A percentile compares a stretch with the other conserved stretches of the same genome.
Evolutionary conservation across 257 asterid genomes (phyloP).

Genomic region (Nicotiana paniculata): DNA sequence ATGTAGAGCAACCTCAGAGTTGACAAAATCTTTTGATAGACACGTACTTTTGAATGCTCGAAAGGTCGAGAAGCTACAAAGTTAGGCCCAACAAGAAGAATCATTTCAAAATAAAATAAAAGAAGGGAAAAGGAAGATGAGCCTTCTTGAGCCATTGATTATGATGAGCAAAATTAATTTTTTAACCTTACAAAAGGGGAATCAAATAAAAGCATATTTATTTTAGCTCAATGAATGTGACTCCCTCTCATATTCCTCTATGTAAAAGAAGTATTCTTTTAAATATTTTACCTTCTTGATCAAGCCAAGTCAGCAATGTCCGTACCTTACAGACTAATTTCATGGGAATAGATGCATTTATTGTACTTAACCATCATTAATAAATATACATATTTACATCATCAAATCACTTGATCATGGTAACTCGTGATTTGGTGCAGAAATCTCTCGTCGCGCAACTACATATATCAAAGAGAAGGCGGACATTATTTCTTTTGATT

Average conservation of each 20-base stretch:
- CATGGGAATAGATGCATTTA: too few species aligned
- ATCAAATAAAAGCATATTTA: not conserved
- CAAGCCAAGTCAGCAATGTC: too few species aligned
- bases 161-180: slow-evolving; percentile 8
- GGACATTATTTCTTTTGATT: too few species aligned
- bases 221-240: not conserved
- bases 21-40: not conserved
- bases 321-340: too few species aligned
- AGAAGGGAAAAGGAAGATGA: slow-evolving; percentile 2
- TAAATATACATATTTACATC: too few species aligned
- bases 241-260: not conserved
- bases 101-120: slow-evolving; percentile 1
- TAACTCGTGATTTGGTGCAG: too few species aligned
- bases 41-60: not conserved
- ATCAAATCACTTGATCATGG: too few species aligned
- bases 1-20: not conserved
- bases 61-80: slow-evolving; percentile 20
- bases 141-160: slow-evolving; percentile 2
- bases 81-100: slow-evolving; percentile 24
- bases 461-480: too few species aligned
- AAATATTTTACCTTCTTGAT: not conserved
- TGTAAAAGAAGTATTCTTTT: not conserved
- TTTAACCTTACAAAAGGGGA: slow-evolving; percentile 7
- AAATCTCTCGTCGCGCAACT: too few species aligned
- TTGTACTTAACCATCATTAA: too few species aligned